Conservation (phyloP, 2,329 filamentous ascomycete genomes). For the Chrysoporthe austroafricana region DNA sequence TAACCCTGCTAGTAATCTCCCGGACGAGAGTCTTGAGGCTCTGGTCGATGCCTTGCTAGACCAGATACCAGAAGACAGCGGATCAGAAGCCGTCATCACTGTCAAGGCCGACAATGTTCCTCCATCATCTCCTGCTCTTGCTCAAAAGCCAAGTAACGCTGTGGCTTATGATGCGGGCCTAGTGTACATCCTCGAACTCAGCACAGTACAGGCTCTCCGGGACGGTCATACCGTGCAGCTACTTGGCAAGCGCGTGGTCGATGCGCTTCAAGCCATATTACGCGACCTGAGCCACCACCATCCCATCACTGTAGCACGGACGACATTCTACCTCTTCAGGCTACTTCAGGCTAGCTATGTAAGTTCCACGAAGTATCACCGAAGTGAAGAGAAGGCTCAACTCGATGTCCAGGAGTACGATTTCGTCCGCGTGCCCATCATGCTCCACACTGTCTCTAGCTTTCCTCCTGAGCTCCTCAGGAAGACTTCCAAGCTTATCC, state of each 20-base stretch:
- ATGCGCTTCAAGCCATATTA: conserved; percentile 79
- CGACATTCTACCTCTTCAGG: conserved; percentile 83
- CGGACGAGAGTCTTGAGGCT: conserved; percentile 41
- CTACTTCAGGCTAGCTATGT: conserved; percentile 85
- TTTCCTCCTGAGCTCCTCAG: conserved; percentile 79
- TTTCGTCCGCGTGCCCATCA: conserved; percentile 87
- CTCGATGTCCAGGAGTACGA: conserved; percentile 69
- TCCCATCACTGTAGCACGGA: conserved; percentile 79
- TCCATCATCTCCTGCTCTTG: conserved; percentile 60
- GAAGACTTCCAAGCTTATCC: conserved; percentile 73
- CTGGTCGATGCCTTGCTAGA: conserved; percentile 76
- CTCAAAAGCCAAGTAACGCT: conserved; percentile 58
- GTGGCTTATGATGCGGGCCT: conserved; percentile 82
- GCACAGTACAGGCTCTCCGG: conserved; percentile 78
- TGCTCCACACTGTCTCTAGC: conserved; percentile 88
- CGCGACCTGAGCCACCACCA: conserved; percentile 81
- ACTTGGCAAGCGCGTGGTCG: conserved; percentile 79
- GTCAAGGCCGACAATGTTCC: conserved; percentile 84
- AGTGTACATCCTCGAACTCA: conserved; percentile 89
- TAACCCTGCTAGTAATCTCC: conserved; percentile 41
- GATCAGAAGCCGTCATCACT: conserved; percentile 77
- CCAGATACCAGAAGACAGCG: conserved; percentile 82
- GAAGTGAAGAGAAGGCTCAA: conserved; percentile 32
- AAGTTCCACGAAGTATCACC: conserved; percentile 44
- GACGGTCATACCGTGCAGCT: conserved; percentile 72